Evolutionary conservation across 2,329 filamentous ascomycete species (phyloP).

Genomic region (Botrytis squamosa): DNA sequence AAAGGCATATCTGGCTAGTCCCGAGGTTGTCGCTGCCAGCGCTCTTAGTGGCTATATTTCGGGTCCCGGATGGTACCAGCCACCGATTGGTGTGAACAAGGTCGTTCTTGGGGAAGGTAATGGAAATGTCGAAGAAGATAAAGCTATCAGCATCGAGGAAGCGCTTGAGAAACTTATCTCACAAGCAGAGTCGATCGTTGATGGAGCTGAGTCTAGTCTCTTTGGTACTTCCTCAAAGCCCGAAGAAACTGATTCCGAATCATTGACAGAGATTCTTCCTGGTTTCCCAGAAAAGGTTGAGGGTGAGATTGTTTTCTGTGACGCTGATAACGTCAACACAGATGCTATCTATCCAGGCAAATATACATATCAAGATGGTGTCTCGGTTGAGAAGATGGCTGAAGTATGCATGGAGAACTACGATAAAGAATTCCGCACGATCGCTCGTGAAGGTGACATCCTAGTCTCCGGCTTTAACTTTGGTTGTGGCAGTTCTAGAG

Average conservation of each 20-base stretch:
- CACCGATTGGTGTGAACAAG: conserved; percentile 65
- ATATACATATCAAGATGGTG: conserved; percentile 87
- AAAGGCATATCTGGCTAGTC: conserved; percentile 82
- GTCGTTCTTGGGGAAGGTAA: conserved; percentile 71
- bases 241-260: conserved; percentile 48
- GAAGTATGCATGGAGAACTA: conserved; percentile 94
- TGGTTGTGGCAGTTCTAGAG: conserved; percentile 75
- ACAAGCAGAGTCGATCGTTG: conserved; percentile 57
- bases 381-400: conserved; percentile 77
- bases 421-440: conserved; percentile 65
- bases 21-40: conserved; percentile 89
- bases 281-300: conserved; percentile 81
- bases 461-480: conserved; percentile 88
- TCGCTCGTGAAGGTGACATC: conserved; percentile 71
- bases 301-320: conserved; percentile 86
- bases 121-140: conserved; percentile 61
- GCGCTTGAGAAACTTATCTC: conserved; percentile 69
- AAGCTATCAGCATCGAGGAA: conserved; percentile 65
- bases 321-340: conserved; percentile 85
- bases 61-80: conserved; percentile 76
- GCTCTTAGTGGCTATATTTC: conserved; percentile 71
- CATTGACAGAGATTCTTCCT: conserved; percentile 69
- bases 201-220: conserved; percentile 39
- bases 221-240: conserved; percentile 37
- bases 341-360: conserved; percentile 91